A percentile compares a stretch with the other conserved stretches of the same genome.
These are phyloP conservation scores for Lippia alba DNA, from an alignment of 305 asterid genomes.

Conservation along the genomic window DNA sequence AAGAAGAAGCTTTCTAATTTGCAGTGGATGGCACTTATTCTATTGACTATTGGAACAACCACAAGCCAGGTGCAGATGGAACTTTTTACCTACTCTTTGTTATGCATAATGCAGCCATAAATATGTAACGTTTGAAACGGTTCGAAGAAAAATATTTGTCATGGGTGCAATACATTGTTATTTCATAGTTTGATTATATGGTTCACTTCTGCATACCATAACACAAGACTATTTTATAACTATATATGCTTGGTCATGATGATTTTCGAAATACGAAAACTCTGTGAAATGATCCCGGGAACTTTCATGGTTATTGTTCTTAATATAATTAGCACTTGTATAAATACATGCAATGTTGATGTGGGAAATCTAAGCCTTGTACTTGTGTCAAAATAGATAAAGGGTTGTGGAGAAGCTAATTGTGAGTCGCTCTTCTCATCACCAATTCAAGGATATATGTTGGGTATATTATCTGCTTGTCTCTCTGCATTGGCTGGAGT, in stretches of 20 bases:
- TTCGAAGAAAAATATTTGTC: slow-evolving; percentile 13
- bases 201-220: no score
- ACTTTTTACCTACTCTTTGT: slow-evolving; percentile 29
- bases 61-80: slow-evolving; percentile 82
- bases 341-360: slow-evolving; percentile 16
- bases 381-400: slow-evolving; percentile 58
- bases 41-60: slow-evolving; percentile 95
- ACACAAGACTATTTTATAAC: slow-evolving; percentile 2
- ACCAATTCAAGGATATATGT: slow-evolving; percentile 88
- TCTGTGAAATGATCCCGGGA: not conserved
- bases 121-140: slow-evolving; percentile 15
- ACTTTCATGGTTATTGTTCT: slow-evolving; percentile 13
- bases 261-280: slow-evolving; percentile 1
- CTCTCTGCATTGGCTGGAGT: slow-evolving; percentile 96
- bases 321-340: slow-evolving; percentile 6
- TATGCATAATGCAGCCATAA: slow-evolving; percentile 24
- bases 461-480: slow-evolving; percentile 89
- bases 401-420: slow-evolving; percentile 93
- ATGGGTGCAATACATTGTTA: slow-evolving; percentile 5
- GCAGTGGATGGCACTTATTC: slow-evolving; percentile 95
- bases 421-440: slow-evolving; percentile 88
- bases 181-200: slow-evolving; percentile 2
- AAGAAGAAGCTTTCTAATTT: slow-evolving; percentile 95
- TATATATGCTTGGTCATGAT: slow-evolving; percentile 16
- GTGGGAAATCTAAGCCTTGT: slow-evolving; percentile 17